phyloP scores from a whole-genome alignment of 208 protist genomes.

The Strigomonas oncopelti region DNA sequence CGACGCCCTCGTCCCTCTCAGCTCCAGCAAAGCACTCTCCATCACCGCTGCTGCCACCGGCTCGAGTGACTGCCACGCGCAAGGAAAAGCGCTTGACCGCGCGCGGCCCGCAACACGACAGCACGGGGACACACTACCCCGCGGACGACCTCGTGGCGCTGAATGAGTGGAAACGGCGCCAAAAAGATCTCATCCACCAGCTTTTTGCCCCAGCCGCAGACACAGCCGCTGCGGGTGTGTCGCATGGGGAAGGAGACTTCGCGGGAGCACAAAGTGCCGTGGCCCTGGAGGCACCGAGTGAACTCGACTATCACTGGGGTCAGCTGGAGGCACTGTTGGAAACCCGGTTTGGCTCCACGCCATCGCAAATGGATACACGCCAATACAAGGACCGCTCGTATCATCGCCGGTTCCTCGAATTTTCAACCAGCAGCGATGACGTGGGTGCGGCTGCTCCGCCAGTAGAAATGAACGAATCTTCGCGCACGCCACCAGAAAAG shows the following conservation, averaged over 20 bases:
- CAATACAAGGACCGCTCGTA: background rate
- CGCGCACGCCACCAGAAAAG: no score
- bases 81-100: background rate
- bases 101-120: background rate
- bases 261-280: no score
- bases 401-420: background rate
- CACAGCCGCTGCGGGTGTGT: no score
- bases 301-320: constrained; percentile 54
- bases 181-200: constrained; percentile 39
- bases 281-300: no score
- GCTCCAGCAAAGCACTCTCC: no score
- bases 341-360: constrained; percentile 29
- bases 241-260: no score
- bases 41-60: background rate
- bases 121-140: constrained; percentile 17
- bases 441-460: background rate
- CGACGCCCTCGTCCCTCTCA: no score
- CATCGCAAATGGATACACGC: background rate
- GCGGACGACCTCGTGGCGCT: constrained; percentile 53
- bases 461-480: background rate
- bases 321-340: constrained; percentile 61
- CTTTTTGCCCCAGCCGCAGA: constrained; percentile 18
- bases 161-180: constrained; percentile 58
- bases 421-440: background rate
- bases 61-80: background rate